Percentiles rank a stretch among this genome's conserved stretches.
Evolutionary conservation across 345 rosid genomes (phyloP).

Genomic region (Eucalyptus marginata): DNA sequence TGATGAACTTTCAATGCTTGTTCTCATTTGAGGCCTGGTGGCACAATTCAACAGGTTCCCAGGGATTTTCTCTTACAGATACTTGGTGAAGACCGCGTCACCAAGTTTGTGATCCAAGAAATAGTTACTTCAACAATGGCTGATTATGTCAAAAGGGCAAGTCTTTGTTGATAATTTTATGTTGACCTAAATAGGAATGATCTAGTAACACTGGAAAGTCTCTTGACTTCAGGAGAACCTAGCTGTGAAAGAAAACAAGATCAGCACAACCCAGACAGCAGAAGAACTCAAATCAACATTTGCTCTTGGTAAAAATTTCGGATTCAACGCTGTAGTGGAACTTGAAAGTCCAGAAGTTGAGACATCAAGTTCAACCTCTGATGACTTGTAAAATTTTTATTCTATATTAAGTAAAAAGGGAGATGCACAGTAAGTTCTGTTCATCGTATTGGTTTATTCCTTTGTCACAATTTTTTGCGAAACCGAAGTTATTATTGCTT

Average conservation of each 20-base stretch:
- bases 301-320: slow-evolving; percentile 39
- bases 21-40: neutral
- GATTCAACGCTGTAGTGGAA: slow-evolving; percentile 39
- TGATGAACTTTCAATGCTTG: neutral
- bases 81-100: slow-evolving; percentile 46
- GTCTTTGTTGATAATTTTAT: neutral
- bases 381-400: neutral
- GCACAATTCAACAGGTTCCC: slow-evolving; percentile 26
- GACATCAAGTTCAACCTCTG: neutral
- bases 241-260: slow-evolving; percentile 39
- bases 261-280: slow-evolving; percentile 32
- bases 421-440: neutral
- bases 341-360: slow-evolving; percentile 11
- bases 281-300: slow-evolving; percentile 41
- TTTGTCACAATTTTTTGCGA: neutral
- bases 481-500: neutral
- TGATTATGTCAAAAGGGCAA: slow-evolving; percentile 44
- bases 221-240: slow-evolving; percentile 25
- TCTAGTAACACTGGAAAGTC: neutral
- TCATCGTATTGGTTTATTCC: neutral
- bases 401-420: neutral
- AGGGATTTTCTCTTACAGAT: slow-evolving; percentile 32
- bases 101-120: slow-evolving; percentile 51
- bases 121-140: slow-evolving; percentile 51
- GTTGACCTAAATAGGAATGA: neutral